Evolutionary conservation across 2,329 filamentous ascomycete species (phyloP), one percentile per base, ranked within the genome.

Genomic region (Colletotrichum shisoi): DNA sequence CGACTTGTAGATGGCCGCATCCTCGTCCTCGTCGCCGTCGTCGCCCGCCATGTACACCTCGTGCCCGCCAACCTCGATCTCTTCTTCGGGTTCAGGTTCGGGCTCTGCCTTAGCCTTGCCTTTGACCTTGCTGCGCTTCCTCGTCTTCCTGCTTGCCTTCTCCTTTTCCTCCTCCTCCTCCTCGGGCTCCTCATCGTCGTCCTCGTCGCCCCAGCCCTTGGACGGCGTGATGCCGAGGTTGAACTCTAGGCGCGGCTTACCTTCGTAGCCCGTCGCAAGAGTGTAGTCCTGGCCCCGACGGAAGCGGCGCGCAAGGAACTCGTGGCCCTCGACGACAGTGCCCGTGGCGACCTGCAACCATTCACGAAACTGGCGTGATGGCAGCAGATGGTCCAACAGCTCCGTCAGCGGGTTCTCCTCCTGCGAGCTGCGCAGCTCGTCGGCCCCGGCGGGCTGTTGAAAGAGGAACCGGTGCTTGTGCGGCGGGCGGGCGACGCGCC

Each of bases 391-490:
- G 70, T 96, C 88, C 12, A 97, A 79, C 9, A 99, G 83, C 76
- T 96, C 92, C 62, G 89, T 87, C 67, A 96, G 84, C 0, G 92
- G 85, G 15, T 85, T 86, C 57, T 81, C 77, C 51, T 83, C 79
- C 48, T 78, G 71, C 3, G 75, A 73, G 5, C 76, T 74, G 53
- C 76, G 76, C 57, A 77, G 71, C 57, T 79, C 72, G 64, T 77
- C 69, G 54, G 78, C 70, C 60, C 79, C 78, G 57, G 74, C 83
- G 71, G 79, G 81, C 71, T 93, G 88, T 67, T 92, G 85, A 78
- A 95, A 99, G 2, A 97, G 83, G 77, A 91, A 99, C 15, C 94
- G 91, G 75, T 97, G 93, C 81, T 99, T 99, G 80, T 99, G 94
- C 0, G 95, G 95, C 45, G 95, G 95, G 39, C 87, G 86, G 7